Evolutionary conservation across 1,284 basidiomycete genomes (phyloP).

Genomic region (Ustilago tritici): DNA sequence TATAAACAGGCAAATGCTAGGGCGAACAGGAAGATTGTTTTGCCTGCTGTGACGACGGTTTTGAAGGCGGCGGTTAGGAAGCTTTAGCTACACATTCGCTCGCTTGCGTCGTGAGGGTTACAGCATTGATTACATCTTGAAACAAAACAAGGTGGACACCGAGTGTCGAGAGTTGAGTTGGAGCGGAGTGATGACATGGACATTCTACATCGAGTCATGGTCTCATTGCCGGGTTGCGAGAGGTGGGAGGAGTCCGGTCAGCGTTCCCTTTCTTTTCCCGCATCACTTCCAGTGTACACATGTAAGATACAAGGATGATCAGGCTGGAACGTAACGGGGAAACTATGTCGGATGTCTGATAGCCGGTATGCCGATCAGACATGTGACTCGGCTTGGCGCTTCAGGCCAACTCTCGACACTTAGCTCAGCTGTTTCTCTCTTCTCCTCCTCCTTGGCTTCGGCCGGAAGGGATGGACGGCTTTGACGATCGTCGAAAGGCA

Average conservation of each 20-base stretch:
- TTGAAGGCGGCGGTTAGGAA: constrained; percentile 40
- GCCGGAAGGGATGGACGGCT: constrained; percentile 2
- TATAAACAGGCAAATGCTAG: constrained; percentile 60
- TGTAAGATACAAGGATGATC: not conserved
- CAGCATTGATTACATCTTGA: no score
- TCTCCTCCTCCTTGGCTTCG: constrained; percentile 4
- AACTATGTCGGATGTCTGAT: not conserved
- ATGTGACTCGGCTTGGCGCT: constrained; percentile 16
- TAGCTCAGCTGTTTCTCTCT: constrained; percentile 13
- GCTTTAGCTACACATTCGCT: constrained; percentile 10
- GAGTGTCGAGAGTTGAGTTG: no score
- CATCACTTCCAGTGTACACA: no score
- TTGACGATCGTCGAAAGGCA: constrained; percentile 8
- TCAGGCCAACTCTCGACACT: not conserved
- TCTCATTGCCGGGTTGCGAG: no score
- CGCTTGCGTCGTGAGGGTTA: no score
- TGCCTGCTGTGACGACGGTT: constrained; percentile 54
- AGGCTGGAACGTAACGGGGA: not conserved
- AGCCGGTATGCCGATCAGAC: constrained; percentile 10
- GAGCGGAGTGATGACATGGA: no score
- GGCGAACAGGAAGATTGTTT: constrained; percentile 65
- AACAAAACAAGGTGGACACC: no score
- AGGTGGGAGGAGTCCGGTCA: no score
- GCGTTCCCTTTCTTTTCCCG: no score
- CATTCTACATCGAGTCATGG: no score